Evolutionary conservation across 805 yeast species (phyloP).

Genomic region (Metschnikowia chrysomelidarum): DNA sequence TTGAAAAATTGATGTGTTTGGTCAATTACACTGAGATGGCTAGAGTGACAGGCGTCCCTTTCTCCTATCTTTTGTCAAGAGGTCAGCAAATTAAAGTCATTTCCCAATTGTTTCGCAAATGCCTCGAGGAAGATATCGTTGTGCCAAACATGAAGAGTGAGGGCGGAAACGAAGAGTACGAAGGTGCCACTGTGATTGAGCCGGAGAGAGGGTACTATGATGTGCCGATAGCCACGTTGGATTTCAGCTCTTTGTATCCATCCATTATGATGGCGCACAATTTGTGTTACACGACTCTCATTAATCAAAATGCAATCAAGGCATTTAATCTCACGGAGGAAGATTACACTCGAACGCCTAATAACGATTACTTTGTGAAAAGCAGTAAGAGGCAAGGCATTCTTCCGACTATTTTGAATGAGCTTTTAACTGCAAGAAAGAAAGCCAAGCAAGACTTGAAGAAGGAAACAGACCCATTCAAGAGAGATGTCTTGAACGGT

Average conservation of each 20-base stretch:
- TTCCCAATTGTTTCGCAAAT: conserved; percentile 92
- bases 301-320: conserved; percentile 66
- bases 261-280: conserved; percentile 90
- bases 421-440: conserved; percentile 87
- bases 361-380: conserved; percentile 87
- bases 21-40: conserved; percentile 99
- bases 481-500: conserved; percentile 90
- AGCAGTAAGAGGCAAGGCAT: conserved; percentile 71
- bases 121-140: conserved; percentile 79
- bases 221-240: conserved; percentile 95
- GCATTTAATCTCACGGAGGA: conserved; percentile 60
- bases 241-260: conserved; percentile 96
- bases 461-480: conserved; percentile 92
- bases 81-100: conserved; percentile 98
- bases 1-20: conserved; percentile 93
- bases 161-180: conserved; percentile 88
- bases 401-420: conserved; percentile 87
- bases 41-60: conserved; percentile 98
- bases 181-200: conserved; percentile 99
- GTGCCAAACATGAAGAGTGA: conserved; percentile 86
- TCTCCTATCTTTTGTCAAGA: conserved; percentile 79
- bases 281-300: conserved; percentile 87
- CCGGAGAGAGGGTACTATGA: conserved; percentile 95
- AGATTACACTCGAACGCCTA: conserved; percentile 87
- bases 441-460: conserved; percentile 88